Percentiles rank a stretch among this genome's conserved stretches.
Evolutionary conservation across 1,284 basidiomycete species (phyloP).

Genomic region (Cryptococcus neoformans): DNA sequence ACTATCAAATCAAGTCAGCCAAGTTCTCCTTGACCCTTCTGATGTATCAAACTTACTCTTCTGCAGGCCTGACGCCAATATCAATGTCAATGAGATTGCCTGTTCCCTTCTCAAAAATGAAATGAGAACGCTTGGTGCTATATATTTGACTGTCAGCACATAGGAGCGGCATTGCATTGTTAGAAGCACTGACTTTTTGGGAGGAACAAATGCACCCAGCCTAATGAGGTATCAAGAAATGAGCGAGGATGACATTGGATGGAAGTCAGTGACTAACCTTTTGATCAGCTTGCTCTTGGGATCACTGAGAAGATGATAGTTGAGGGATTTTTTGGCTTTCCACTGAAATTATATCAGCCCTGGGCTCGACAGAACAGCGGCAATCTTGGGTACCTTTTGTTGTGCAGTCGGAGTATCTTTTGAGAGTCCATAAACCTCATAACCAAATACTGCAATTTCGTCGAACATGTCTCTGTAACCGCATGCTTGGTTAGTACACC

Average conservation of each 20-base stretch:
- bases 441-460: slow-evolving; percentile 67
- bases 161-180: background rate
- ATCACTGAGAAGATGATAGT: slow-evolving; percentile 83
- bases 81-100: slow-evolving; percentile 79
- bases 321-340: slow-evolving; percentile 65
- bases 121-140: slow-evolving; percentile 79
- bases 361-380: background rate
- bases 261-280: slow-evolving; percentile 43
- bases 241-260: background rate
- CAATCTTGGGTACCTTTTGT: slow-evolving; percentile 59
- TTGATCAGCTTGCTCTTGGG: slow-evolving; percentile 74
- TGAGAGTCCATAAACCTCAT: slow-evolving; percentile 80
- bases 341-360: slow-evolving; percentile 25
- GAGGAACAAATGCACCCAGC: slow-evolving; percentile 70
- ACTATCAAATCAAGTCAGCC: slow-evolving; percentile 2
- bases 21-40: background rate
- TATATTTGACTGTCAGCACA: slow-evolving; percentile 14
- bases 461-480: slow-evolving; percentile 78
- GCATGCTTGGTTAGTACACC: slow-evolving; percentile 85
- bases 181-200: slow-evolving; percentile 55
- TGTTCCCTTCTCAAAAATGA: slow-evolving; percentile 76
- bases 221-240: slow-evolving; percentile 9
- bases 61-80: slow-evolving; percentile 75
- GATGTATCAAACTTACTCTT: slow-evolving; percentile 49
- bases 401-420: slow-evolving; percentile 76